Conservation (phyloP, 192 early-diverging fungal species). For the Tieghemiomyces parasiticus region DNA sequence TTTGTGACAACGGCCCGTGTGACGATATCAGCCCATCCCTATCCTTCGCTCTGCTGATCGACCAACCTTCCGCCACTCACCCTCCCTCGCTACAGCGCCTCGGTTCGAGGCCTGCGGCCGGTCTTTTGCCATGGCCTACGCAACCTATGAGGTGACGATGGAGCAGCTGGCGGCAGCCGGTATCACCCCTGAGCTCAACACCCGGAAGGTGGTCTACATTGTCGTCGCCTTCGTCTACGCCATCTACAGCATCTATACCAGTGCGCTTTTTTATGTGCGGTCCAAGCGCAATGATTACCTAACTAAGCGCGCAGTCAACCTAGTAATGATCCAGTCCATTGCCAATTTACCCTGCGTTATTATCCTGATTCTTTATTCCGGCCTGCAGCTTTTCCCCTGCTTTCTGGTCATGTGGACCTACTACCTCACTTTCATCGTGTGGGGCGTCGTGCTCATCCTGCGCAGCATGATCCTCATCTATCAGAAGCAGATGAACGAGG, state of each 20-base stretch:
- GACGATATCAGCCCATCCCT: background rate
- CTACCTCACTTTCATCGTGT: slow-evolving; percentile 16
- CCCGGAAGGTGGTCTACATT: background rate
- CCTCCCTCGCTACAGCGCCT: background rate
- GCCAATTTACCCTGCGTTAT: slow-evolving; percentile 18
- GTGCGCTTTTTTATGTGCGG: slow-evolving; percentile 5
- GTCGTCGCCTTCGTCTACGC: background rate
- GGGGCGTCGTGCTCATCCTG: slow-evolving; percentile 10
- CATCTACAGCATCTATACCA: background rate
- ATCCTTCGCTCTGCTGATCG: background rate
- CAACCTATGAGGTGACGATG: background rate
- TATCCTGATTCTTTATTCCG: slow-evolving; percentile 15
- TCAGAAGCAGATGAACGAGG: slow-evolving; percentile 11
- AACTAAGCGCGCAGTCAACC: slow-evolving; percentile 16
- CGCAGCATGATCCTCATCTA: slow-evolving; percentile 18
- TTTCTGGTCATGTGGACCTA: slow-evolving; percentile 22
- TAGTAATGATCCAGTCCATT: slow-evolving; percentile 15
- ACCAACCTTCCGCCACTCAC: background rate
- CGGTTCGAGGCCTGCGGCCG: background rate
- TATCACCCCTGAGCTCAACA: background rate
- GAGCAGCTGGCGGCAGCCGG: background rate
- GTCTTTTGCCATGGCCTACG: background rate
- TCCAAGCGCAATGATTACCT: slow-evolving; percentile 20
- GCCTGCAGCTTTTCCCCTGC: slow-evolving; percentile 20
- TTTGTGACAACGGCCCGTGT: background rate